These are phyloP conservation scores for Medicago arabica DNA, from an alignment of 306 rosid species.

Conservation along the genomic window DNA sequence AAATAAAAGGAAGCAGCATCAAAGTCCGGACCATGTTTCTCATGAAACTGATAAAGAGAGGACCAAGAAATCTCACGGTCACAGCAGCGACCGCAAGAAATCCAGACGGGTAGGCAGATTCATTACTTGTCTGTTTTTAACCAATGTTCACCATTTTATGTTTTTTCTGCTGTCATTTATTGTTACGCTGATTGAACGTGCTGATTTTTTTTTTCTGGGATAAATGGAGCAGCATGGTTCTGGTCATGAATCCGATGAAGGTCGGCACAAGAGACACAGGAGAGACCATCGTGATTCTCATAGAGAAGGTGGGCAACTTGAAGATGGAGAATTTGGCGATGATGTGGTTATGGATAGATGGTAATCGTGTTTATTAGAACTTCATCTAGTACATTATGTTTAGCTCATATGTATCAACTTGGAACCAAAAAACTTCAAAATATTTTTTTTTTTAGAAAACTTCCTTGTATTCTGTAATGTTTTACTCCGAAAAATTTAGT, in stretches of 20 bases:
- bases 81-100: slow-evolving; percentile 74
- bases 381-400: slow-evolving; percentile 29
- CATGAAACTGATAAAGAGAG: slow-evolving; percentile 68
- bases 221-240: slow-evolving; percentile 68
- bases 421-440: slow-evolving; percentile 8
- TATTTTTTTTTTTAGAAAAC: slow-evolving; percentile 36
- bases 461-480: slow-evolving; percentile 33
- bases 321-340: slow-evolving; percentile 85
- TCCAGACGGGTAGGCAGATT: slow-evolving; percentile 67
- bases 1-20: slow-evolving; percentile 64
- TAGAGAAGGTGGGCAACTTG: slow-evolving; percentile 71
- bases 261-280: slow-evolving; percentile 77
- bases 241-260: slow-evolving; percentile 78
- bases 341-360: slow-evolving; percentile 64
- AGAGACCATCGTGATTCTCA: slow-evolving; percentile 77
- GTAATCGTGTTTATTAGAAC: slow-evolving; percentile 48
- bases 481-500: slow-evolving; percentile 5
- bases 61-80: slow-evolving; percentile 71
- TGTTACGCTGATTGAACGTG: slow-evolving; percentile 9
- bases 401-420: slow-evolving; percentile 38
- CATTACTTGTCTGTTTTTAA: slow-evolving; percentile 18
- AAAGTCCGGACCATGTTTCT: slow-evolving; percentile 62
- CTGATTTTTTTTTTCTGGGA: not conserved
- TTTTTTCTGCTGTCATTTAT: slow-evolving; percentile 27
- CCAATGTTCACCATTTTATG: not conserved